These are phyloP conservation scores for Scedosporium aurantiacum DNA, from an alignment of 2,329 filamentous ascomycete genomes.

Conservation along the genomic window DNA sequence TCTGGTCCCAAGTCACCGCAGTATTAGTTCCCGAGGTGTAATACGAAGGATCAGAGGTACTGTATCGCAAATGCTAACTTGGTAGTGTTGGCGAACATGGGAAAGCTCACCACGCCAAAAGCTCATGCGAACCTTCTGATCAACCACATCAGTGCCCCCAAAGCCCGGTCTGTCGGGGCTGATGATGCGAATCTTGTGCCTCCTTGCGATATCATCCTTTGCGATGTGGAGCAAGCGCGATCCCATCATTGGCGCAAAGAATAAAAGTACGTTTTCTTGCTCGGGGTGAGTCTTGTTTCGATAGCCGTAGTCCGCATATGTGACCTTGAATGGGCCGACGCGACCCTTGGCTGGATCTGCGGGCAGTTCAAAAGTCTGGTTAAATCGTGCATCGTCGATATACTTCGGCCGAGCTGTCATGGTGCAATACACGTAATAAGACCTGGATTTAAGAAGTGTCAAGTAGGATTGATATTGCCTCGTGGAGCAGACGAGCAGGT, in stretches of 20 bases:
- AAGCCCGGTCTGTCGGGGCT: constrained; percentile 23
- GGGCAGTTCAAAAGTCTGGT: constrained; percentile 13
- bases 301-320: constrained; percentile 22
- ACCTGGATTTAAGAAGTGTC: too few species aligned
- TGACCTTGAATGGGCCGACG: constrained; percentile 8
- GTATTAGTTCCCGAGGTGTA: too few species aligned
- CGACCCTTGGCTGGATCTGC: constrained; percentile 10
- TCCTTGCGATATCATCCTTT: constrained; percentile 22
- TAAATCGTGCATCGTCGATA: constrained; percentile 14
- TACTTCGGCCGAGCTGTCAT: too few species aligned
- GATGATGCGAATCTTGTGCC: constrained; percentile 21
- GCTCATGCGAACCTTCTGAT: constrained; percentile 12
- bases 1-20: neutral
- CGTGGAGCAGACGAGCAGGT: too few species aligned
- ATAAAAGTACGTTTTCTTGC: constrained; percentile 18
- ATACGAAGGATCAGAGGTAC: too few species aligned
- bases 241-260: constrained; percentile 18
- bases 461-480: too few species aligned
- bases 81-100: too few species aligned
- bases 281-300: constrained; percentile 15
- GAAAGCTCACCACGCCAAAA: constrained; percentile 16
- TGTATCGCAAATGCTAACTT: too few species aligned
- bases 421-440: too few species aligned
- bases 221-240: constrained; percentile 19
- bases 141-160: constrained; percentile 20